A percentile compares a stretch with the other conserved stretches of the same genome.
Conservation (phyloP, 805 yeast genomes). For the Teunomyces lycoperdinae region DNA sequence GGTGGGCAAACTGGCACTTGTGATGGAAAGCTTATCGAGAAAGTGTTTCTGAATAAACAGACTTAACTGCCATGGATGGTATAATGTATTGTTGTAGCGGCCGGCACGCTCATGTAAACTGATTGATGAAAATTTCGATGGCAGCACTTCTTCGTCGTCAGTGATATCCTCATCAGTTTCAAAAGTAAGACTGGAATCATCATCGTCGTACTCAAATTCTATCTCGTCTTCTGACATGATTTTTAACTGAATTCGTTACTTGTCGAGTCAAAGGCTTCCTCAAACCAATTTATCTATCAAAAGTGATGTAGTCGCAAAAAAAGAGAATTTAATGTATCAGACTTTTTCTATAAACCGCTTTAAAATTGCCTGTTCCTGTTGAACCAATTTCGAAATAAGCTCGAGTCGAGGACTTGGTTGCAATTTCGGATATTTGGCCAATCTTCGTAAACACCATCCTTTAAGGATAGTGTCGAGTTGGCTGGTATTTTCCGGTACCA, state of each 20-base stretch:
- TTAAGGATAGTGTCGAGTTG: conserved; percentile 11
- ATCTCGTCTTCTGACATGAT: conserved; percentile 7
- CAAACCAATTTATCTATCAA: no score
- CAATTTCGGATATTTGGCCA: conserved; percentile 16
- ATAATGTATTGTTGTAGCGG: conserved; percentile 6
- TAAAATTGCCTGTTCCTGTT: conserved; percentile 27
- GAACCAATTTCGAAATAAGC: conserved; percentile 16
- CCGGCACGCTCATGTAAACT: background rate
- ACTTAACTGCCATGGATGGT: conserved; percentile 26
- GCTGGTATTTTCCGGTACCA: conserved; percentile 13
- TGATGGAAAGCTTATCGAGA: conserved; percentile 21
- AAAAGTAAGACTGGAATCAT: conserved; percentile 4
- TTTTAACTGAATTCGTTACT: no score
- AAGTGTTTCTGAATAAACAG: conserved; percentile 24
- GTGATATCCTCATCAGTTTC: conserved; percentile 11
- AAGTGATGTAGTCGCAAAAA: background rate
- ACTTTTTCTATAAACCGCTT: conserved; percentile 10
- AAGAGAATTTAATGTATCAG: background rate
- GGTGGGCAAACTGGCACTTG: conserved; percentile 22
- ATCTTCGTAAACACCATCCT: conserved; percentile 26
- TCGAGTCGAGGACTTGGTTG: conserved; percentile 8
- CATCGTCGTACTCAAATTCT: conserved; percentile 13
- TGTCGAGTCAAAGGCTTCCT: no score
- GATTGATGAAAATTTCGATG: background rate
- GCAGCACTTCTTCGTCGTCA: background rate